phyloP scores from a whole-genome alignment of 2,329 filamentous ascomycete genomes.

The Beauveria caledonica region DNA sequence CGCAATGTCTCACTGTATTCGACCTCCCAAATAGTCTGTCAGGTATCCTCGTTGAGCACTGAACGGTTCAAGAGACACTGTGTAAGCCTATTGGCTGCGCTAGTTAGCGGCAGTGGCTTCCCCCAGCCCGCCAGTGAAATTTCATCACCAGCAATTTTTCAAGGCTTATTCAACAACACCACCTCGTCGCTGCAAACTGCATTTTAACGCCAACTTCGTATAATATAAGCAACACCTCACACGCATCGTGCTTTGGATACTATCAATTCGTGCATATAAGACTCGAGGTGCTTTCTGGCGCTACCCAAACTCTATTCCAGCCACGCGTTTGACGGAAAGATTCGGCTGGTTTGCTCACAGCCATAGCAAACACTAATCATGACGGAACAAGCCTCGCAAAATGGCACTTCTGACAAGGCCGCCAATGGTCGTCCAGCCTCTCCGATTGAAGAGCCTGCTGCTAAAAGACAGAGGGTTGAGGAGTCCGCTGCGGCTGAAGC shows the following conservation, averaged over 20 bases:
- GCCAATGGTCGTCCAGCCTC: not conserved
- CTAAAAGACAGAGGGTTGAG: slow-evolving; percentile 53
- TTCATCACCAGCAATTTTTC: not conserved
- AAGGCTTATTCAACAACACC: not conserved
- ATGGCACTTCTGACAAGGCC: not conserved
- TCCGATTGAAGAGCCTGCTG: slow-evolving; percentile 32
- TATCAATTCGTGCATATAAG: not conserved
- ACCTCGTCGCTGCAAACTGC: not conserved
- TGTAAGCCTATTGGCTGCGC: slow-evolving; percentile 11
- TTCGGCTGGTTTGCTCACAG: not conserved
- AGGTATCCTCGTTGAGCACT: too few species aligned
- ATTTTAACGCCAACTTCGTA: not conserved
- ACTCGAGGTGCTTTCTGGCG: not conserved
- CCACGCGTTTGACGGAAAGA: not conserved
- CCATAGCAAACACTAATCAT: slow-evolving; percentile 15
- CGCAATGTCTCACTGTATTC: too few species aligned
- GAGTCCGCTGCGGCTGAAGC: slow-evolving; percentile 16
- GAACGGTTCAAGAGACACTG: not conserved
- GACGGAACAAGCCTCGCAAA: slow-evolving; percentile 17
- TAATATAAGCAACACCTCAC: not conserved
- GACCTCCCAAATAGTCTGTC: too few species aligned
- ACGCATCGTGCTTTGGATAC: not conserved
- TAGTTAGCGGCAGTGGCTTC: not conserved
- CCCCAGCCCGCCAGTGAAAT: slow-evolving; percentile 1
- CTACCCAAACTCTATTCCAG: not conserved